Conservation (phyloP, 202 grass and related monocot species). For the Panicum hallii region DNA sequence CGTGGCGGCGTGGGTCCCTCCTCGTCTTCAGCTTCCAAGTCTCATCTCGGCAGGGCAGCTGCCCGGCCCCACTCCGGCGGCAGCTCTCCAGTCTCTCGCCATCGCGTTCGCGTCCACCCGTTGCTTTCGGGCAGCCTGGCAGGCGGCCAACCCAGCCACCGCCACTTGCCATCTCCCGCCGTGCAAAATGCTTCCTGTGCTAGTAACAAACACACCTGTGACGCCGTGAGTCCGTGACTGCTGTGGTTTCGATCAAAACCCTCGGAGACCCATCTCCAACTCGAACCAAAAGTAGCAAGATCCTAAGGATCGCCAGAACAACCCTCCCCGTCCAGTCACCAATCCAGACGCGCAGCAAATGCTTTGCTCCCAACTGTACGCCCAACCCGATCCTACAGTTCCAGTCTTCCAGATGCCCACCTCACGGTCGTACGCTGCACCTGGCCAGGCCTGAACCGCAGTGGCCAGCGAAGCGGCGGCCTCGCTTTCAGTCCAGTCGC, state of each 20-base stretch:
- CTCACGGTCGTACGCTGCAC: conserved; percentile 13
- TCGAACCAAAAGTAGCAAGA: neutral
- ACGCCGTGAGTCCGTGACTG: no score
- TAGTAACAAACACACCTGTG: neutral
- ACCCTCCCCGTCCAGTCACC: neutral
- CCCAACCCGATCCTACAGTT: neutral
- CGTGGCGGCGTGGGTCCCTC: neutral
- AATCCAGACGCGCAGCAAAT: neutral
- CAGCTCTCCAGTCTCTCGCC: neutral
- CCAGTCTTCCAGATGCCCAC: neutral
- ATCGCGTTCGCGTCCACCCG: neutral
- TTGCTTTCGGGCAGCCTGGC: conserved; percentile 34
- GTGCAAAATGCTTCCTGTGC: no score
- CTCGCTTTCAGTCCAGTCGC: neutral
- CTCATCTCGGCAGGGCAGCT: neutral
- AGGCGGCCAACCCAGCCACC: conserved; percentile 4
- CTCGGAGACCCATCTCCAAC: neutral
- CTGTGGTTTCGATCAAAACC: neutral
- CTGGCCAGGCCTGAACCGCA: neutral
- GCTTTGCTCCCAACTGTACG: neutral
- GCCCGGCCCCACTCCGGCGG: neutral
- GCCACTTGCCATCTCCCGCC: neutral
- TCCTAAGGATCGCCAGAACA: neutral
- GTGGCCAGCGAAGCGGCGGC: neutral
- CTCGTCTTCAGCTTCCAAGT: neutral